These are phyloP conservation scores for Suillus subluteus DNA, from an alignment of 768 basidiomycete genomes.

Conservation along the genomic window DNA sequence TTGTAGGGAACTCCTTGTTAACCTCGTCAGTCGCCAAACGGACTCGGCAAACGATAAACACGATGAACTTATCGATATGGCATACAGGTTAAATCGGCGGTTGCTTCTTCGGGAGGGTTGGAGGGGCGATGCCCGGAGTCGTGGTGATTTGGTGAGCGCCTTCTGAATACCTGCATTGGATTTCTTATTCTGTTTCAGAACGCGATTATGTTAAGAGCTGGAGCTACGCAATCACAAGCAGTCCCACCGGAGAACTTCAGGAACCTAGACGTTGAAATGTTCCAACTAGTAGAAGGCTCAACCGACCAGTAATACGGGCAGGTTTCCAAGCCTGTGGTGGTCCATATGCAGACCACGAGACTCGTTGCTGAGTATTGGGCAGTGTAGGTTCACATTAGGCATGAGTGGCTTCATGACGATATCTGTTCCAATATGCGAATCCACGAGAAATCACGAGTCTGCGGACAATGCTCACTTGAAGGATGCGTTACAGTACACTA, in stretches of 20 bases:
- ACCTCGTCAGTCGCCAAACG: neutral
- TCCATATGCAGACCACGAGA: neutral
- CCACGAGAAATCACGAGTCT: too few species aligned
- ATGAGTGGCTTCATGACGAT: too few species aligned
- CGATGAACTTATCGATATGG: neutral
- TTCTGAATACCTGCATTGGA: neutral
- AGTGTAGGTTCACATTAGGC: neutral
- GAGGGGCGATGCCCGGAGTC: neutral
- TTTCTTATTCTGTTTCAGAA: neutral
- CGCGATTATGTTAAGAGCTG: neutral
- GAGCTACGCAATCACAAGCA: neutral
- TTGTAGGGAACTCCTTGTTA: neutral
- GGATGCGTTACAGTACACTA: neutral
- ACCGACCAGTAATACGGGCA: too few species aligned
- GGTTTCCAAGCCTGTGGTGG: neutral
- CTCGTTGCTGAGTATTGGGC: neutral
- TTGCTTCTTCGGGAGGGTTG: neutral
- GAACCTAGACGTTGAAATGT: neutral
- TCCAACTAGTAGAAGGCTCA: neutral
- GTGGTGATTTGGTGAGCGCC: neutral
- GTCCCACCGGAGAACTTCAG: neutral
- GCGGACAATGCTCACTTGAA: neutral
- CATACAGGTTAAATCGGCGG: neutral
- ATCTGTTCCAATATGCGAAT: too few species aligned
- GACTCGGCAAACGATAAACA: neutral